Evolutionary conservation across 768 basidiomycete species (phyloP).

Genomic region (Lactarius indigo): DNA sequence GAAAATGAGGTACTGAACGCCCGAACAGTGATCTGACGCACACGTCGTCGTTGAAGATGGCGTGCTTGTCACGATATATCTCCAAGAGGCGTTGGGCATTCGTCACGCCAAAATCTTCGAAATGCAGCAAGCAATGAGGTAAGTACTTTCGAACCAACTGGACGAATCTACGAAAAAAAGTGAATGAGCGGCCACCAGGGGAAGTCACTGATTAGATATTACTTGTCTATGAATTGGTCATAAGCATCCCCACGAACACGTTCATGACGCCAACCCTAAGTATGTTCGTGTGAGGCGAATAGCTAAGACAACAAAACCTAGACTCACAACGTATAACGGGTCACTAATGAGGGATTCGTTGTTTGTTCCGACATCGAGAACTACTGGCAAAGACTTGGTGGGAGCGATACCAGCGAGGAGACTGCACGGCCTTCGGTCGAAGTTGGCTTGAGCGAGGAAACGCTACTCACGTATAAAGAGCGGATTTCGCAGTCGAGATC

Average conservation of each 20-base stretch:
- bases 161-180: slow-evolving; percentile 57
- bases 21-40: slow-evolving; percentile 29
- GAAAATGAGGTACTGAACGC: background rate
- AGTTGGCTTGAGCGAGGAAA: background rate
- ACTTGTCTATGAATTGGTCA: slow-evolving; percentile 76
- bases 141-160: slow-evolving; percentile 71
- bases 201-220: slow-evolving; percentile 19
- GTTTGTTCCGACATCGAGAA: slow-evolving; percentile 75
- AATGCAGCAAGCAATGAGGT: slow-evolving; percentile 67
- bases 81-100: slow-evolving; percentile 71
- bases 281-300: background rate
- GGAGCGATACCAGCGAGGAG: slow-evolving; percentile 68
- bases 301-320: background rate
- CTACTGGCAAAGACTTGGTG: slow-evolving; percentile 51
- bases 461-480: slow-evolving; percentile 60
- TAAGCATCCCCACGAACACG: slow-evolving; percentile 73
- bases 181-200: background rate
- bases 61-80: slow-evolving; percentile 57
- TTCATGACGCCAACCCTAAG: slow-evolving; percentile 66
- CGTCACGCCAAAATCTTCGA: slow-evolving; percentile 80
- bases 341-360: slow-evolving; percentile 63
- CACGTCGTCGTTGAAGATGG: slow-evolving; percentile 87
- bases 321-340: slow-evolving; percentile 59
- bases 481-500: slow-evolving; percentile 78
- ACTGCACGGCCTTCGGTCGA: slow-evolving; percentile 33